Evolutionary conservation across 441 rosid genomes (phyloP).

Genomic region (Croton laevigatus): DNA sequence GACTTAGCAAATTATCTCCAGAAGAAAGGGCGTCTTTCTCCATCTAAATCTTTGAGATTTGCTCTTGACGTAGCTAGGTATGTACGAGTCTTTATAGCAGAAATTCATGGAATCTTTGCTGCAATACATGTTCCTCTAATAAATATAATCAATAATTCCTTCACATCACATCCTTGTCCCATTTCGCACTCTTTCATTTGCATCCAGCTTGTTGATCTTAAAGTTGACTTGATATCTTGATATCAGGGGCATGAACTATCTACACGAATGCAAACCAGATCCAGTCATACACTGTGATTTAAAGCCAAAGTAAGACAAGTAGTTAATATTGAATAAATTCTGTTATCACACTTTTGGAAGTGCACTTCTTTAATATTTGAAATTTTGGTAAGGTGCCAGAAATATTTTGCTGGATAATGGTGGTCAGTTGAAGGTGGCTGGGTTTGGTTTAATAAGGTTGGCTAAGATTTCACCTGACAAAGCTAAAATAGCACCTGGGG

Average conservation of each 20-base stretch:
- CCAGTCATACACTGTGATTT: conserved; percentile 89
- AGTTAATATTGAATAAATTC: conserved; percentile 30
- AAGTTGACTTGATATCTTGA: conserved; percentile 28
- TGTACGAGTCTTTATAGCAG: conserved; percentile 20
- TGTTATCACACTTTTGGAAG: conserved; percentile 24
- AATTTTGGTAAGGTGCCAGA: conserved; percentile 98
- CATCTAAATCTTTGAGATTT: conserved; percentile 72
- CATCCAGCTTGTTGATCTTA: conserved; percentile 15
- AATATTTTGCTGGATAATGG: conserved; percentile 96
- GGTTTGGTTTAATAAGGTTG: conserved; percentile 77
- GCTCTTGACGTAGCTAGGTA: conserved; percentile 90
- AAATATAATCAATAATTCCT: background rate
- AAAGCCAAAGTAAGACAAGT: conserved; percentile 89
- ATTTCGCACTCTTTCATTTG: background rate
- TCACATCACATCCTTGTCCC: background rate
- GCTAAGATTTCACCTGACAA: conserved; percentile 58
- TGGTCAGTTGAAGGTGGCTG: conserved; percentile 78
- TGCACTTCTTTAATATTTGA: conserved; percentile 61
- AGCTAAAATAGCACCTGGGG: conserved; percentile 52
- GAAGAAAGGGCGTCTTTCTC: conserved; percentile 90
- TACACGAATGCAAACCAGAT: conserved; percentile 95
- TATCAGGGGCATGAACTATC: conserved; percentile 96
- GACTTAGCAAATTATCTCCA: conserved; percentile 81
- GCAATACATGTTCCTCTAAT: background rate
- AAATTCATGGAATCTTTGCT: background rate